Base-by-base conservation (phyloP, 257 asterid species). In the Cynanchum wilfordii region DNA sequence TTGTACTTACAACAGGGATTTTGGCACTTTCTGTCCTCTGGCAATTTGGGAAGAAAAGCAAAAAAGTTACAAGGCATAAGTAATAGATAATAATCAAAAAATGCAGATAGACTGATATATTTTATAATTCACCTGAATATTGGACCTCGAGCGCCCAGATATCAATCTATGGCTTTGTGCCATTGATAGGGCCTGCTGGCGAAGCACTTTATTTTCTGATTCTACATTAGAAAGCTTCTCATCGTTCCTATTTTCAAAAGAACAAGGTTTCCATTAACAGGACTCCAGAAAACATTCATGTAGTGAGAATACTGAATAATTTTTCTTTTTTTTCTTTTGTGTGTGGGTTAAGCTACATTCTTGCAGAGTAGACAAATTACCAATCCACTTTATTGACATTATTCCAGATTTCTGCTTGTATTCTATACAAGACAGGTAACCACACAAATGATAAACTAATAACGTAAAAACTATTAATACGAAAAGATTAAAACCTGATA, bases 111-210 rank as follows among this genome's bases (percentile, higher is more conserved):
- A 33, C 72, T 20, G 36, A 24, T 62, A 68, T 50, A 51, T 76
- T 56, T 59, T 74, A 9, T 57, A 47, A 78, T 68, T 77, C 79
- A 95, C 99, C 97, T 90, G 97, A 84, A 95, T 80, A 69, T 81
- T 86, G 79, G 95, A 87, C 81, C 95, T 95, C 59, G 97, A 90
- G 82, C 87, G 93, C 75, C 86, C 83, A 49, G 98, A 89, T 66
- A 86, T 78, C 87, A 88, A 68, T 79, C 89, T 91, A 77, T 82
- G 84, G 68, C 82, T 95, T 86, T 92, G 97, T 51, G 99, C 98
- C 95, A 92, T 89, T 70, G 96, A 80, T 68, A 95, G 87, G 76
- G 98, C 99, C 87, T 92, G 99, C 89, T 95, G 99, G 75, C 97
- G 96, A 76, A 91, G 95, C 80, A 91, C 93, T 83, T 92, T 92